Conservation (phyloP, 1,284 basidiomycete species). For the Pseudozyma sp. region DNA sequence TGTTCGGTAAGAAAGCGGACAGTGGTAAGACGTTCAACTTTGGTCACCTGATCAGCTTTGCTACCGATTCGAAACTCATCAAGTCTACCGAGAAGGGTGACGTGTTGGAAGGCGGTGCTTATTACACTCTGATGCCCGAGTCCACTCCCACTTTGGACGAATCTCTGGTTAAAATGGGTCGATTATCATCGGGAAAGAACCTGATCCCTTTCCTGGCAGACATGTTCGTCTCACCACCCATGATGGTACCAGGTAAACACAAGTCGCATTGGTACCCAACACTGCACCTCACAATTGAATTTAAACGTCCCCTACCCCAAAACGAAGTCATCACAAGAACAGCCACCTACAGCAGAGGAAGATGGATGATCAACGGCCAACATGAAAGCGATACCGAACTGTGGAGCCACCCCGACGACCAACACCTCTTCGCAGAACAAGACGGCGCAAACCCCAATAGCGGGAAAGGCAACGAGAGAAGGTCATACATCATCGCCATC, state of each 20-base stretch:
- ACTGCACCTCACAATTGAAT: conserved; percentile 48
- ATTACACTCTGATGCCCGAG: conserved; percentile 20
- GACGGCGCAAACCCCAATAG: not conserved
- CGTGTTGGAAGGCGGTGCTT: conserved; percentile 18
- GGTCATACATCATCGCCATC: conserved; percentile 33
- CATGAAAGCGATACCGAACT: conserved; percentile 48
- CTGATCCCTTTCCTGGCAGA: conserved; percentile 47
- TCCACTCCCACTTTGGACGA: not conserved
- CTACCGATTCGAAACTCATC: conserved; percentile 22
- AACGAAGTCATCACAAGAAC: conserved; percentile 4
- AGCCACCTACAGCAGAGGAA: conserved; percentile 21
- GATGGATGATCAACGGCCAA: conserved; percentile 48
- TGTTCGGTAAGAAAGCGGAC: conserved; percentile 11
- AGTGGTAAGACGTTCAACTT: conserved; percentile 30
- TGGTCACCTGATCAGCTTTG: conserved; percentile 23
- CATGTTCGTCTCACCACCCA: conserved; percentile 38
- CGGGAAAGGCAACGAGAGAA: not conserved
- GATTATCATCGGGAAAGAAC: conserved; percentile 8
- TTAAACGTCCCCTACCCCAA: conserved; percentile 30
- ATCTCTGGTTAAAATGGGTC: not conserved
- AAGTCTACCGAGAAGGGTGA: not conserved
- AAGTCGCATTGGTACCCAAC: conserved; percentile 48
- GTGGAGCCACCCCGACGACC: conserved; percentile 42
- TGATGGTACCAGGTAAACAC: conserved; percentile 34
- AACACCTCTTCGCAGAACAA: conserved; percentile 17